Percentiles rank a stretch among this genome's conserved stretches.
Conservation (phyloP, 1,139 yeast species). For the Pichia inconspicua region DNA sequence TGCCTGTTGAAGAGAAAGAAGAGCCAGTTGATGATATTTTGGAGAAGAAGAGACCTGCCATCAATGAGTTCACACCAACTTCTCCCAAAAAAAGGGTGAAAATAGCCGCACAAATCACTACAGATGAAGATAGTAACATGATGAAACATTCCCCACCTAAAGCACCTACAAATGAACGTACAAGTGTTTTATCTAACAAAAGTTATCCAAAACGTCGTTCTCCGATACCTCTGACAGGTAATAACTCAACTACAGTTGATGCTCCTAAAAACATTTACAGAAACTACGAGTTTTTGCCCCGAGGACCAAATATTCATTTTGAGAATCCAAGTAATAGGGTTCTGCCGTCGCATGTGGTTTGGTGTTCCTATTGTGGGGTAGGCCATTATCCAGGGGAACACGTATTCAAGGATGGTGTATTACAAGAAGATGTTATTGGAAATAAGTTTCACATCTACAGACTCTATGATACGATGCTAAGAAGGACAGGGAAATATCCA, state of each 20-base stretch:
- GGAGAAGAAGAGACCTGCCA: background rate
- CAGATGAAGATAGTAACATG: background rate
- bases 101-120: background rate
- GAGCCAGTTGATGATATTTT: background rate
- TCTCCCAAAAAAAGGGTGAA: background rate
- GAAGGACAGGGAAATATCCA: background rate
- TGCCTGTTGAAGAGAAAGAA: background rate
- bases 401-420: background rate
- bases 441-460: background rate
- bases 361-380: slow-evolving; percentile 1
- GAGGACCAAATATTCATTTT: background rate
- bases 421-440: background rate
- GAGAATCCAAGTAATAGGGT: background rate
- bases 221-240: background rate
- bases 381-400: background rate
- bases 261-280: background rate
- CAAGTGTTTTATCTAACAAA: background rate
- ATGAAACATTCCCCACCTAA: background rate
- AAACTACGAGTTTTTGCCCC: background rate
- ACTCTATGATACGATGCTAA: background rate
- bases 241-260: background rate
- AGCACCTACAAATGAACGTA: too few relatives aligned
- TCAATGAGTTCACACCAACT: background rate
- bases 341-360: background rate
- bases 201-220: background rate